A percentile compares a stretch with the other conserved stretches of the same genome.
These are phyloP conservation scores for Acorus calamus DNA, from an alignment of 106 monocot species.

Conservation along the genomic window DNA sequence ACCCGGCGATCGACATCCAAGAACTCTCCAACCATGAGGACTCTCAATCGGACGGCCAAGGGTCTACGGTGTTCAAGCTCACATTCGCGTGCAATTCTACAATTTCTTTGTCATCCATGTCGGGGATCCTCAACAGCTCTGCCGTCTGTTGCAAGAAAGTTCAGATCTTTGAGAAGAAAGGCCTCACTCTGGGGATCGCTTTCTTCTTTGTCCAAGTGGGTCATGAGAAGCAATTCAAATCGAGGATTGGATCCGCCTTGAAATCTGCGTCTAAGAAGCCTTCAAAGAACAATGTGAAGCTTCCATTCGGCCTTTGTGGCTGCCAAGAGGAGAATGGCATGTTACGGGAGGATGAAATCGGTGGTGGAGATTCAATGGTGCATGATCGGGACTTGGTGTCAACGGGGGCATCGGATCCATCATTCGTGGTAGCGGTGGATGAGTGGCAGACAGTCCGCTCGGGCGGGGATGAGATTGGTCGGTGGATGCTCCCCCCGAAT, in stretches of 20 bases:
- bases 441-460: constrained; percentile 73
- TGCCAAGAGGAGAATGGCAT: constrained; percentile 31
- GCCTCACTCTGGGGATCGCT: constrained; percentile 58
- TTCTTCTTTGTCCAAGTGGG: constrained; percentile 32
- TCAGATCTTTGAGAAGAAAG: constrained; percentile 91
- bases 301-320: constrained; percentile 82
- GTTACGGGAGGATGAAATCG: constrained; percentile 29
- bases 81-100: constrained; percentile 57
- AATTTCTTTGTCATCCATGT: constrained; percentile 79
- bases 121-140: constrained; percentile 47
- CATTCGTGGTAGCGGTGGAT: constrained; percentile 45
- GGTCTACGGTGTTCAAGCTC: constrained; percentile 26
- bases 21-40: constrained; percentile 18
- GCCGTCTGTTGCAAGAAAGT: constrained; percentile 62
- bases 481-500: constrained; percentile 50
- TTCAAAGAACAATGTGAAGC: constrained; percentile 48
- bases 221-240: constrained; percentile 43
- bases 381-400: constrained; percentile 11
- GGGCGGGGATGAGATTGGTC: constrained; percentile 44
- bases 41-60: constrained; percentile 7
- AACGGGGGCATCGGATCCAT: constrained; percentile 33
- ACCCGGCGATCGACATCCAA: constrained; percentile 56
- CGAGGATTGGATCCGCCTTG: constrained; percentile 48
- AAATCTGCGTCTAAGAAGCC: constrained; percentile 52
- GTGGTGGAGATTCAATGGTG: constrained; percentile 12